Conservation (phyloP, 2,329 filamentous ascomycete genomes). For the Mycosphaerella sp. region DNA sequence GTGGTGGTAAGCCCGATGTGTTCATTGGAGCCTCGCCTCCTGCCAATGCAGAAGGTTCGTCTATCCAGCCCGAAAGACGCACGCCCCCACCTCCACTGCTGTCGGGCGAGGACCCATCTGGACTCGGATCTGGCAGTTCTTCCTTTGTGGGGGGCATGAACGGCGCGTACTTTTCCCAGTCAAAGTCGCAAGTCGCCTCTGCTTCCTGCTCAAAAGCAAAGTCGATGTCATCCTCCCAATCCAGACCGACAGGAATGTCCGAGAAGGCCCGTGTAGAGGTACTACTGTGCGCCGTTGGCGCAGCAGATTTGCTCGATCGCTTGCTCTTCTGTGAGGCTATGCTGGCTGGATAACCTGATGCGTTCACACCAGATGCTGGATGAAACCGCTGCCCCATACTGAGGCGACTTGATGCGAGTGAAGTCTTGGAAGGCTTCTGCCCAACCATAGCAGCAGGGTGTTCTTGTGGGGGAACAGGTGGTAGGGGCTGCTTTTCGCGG, state of each 20-base stretch:
- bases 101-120: slow-evolving; percentile 11
- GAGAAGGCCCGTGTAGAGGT: slow-evolving; percentile 13
- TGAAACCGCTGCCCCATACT: slow-evolving; percentile 11
- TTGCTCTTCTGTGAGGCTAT: slow-evolving; percentile 12
- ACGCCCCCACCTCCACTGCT: slow-evolving; percentile 18
- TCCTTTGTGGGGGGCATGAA: slow-evolving; percentile 5
- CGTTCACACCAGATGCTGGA: slow-evolving; percentile 5
- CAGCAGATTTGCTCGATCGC: slow-evolving; percentile 13
- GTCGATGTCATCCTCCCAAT: slow-evolving; percentile 58
- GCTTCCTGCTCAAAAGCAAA: slow-evolving; percentile 56
- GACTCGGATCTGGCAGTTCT: slow-evolving; percentile 13
- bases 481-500: slow-evolving; percentile 16
- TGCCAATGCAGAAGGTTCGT: slow-evolving; percentile 12
- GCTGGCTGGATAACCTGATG: slow-evolving; percentile 7
- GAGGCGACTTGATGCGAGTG: slow-evolving; percentile 8
- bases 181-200: slow-evolving; percentile 55
- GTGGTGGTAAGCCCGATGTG: neutral
- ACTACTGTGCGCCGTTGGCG: slow-evolving; percentile 3
- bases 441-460: slow-evolving; percentile 3
- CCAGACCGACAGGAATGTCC: slow-evolving; percentile 34
- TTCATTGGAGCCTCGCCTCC: slow-evolving; percentile 6
- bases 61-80: slow-evolving; percentile 17
- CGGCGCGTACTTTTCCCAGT: slow-evolving; percentile 42
- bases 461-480: slow-evolving; percentile 8
- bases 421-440: slow-evolving; percentile 10